Base-by-base conservation (phyloP, 2,329 filamentous ascomycete species). In the Cercospora sojina region DNA sequence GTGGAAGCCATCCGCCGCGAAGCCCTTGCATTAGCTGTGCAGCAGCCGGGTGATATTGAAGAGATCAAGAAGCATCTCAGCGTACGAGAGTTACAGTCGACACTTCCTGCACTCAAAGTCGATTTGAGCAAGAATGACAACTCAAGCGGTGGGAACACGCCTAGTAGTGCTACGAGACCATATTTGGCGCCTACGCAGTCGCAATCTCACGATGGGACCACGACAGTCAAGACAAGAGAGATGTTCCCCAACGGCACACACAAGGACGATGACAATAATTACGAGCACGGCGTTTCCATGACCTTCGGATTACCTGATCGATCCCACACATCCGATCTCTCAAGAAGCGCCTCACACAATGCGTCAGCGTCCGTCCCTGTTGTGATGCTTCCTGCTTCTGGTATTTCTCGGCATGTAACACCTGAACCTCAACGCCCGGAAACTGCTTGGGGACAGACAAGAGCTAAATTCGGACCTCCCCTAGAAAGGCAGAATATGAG, bases 91-190 rank as follows among this genome's bases (percentile, higher is more conserved):
- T 86, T 97, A 66, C 86, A 95, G 78, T 93, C 91, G 59, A 97
- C 93, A 1, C 82, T 97, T 25, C 93, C 94, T 55, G 92, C 93
- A 0, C 96, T 97, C 86, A 95, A 92, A 77, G 85, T 97, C 59
- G 53, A 61, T 27, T 58, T 70, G 9, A 65, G 62, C 20, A 60
- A 62, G 59, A 60, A 57, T 41, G 60, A 63, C 18, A 59, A 58
- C 25, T 47, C 61, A 12, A 59, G 60, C 32, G 57, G 18, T 25
- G 59, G 41, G 2, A 65, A 62, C 29, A 66, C 60, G 20, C 62
- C 62, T 18, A 65, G 38, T 5, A 68, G 56, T n/a, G 31, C 55
- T 27, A 64, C 68, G 18, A 53, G 66, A 56, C 64, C 64, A 16
- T 58, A 47, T n/a, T 18, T 61, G 6, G 55, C 51, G 51, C 51